Evolutionary conservation across 2,329 filamentous ascomycete species (phyloP).

Genomic region (Colletotrichum sp.): DNA sequence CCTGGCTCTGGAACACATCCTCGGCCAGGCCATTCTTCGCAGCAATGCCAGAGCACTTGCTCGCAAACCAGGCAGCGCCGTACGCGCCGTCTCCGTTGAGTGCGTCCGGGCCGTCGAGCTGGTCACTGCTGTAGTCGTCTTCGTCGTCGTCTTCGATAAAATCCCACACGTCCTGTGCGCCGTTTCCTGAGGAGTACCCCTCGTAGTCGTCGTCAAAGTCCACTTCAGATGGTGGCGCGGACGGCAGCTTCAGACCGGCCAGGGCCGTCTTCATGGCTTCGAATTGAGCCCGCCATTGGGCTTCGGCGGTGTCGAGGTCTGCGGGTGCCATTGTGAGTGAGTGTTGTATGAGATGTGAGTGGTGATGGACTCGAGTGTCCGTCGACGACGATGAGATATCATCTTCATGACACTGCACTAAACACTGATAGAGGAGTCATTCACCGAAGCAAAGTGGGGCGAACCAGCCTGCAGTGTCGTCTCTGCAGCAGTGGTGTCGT

Average conservation of each 20-base stretch:
- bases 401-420: not conserved
- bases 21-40: slow-evolving; percentile 70
- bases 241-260: slow-evolving; percentile 67
- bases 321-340: slow-evolving; percentile 35
- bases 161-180: slow-evolving; percentile 89
- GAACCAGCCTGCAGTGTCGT: not conserved
- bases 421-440: not conserved
- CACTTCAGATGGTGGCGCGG: slow-evolving; percentile 44
- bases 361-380: not conserved
- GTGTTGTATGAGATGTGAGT: not conserved
- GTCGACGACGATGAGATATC: not conserved
- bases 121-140: slow-evolving; percentile 66
- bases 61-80: slow-evolving; percentile 72
- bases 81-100: slow-evolving; percentile 42
- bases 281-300: slow-evolving; percentile 85
- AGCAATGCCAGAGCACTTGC: slow-evolving; percentile 72
- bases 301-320: slow-evolving; percentile 45
- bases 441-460: not conserved
- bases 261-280: slow-evolving; percentile 86
- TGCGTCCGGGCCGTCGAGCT: slow-evolving; percentile 38
- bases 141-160: slow-evolving; percentile 79
- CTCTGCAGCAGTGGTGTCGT: not conserved
- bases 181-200: slow-evolving; percentile 60
- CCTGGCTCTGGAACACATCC: slow-evolving; percentile 76
- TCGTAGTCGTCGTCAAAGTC: slow-evolving; percentile 69